These are phyloP conservation scores for Sordariomycetes sp. DNA, from an alignment of 2,329 filamentous ascomycete species.

Conservation along the genomic window DNA sequence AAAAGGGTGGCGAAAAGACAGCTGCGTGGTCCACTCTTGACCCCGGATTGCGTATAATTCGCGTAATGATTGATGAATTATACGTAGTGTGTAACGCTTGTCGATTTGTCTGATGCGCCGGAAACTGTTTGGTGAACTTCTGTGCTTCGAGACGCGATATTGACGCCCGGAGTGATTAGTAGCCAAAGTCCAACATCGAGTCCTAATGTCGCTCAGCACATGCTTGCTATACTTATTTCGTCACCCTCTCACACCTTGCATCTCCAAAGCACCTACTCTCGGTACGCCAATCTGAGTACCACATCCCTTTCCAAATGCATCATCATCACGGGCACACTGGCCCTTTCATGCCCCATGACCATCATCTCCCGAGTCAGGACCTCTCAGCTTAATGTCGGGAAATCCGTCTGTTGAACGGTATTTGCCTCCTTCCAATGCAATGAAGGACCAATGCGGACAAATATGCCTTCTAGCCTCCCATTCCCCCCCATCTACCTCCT, in stretches of 20 bases:
- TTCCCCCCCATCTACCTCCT: slow-evolving; percentile 62
- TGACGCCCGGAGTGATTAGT: neutral
- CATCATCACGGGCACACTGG: too few relatives aligned
- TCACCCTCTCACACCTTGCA: too few relatives aligned
- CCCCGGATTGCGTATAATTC: neutral
- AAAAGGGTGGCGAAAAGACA: neutral
- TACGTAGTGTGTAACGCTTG: neutral
- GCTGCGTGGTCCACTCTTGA: neutral
- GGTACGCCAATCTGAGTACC: too few relatives aligned
- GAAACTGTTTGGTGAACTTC: neutral
- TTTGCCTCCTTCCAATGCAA: neutral
- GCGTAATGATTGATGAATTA: neutral
- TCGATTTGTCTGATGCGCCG: neutral
- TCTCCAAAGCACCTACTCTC: too few relatives aligned
- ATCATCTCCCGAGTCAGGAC: too few relatives aligned
- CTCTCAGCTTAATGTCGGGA: too few relatives aligned
- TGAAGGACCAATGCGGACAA: neutral
- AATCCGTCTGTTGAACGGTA: too few relatives aligned
- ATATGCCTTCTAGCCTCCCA: neutral
- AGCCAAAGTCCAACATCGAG: neutral
- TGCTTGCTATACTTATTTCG: too few relatives aligned
- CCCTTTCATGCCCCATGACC: too few relatives aligned
- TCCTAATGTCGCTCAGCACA: neutral
- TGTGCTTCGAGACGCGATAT: neutral
- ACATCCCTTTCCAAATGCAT: too few relatives aligned